Evolutionary conservation across 2,329 filamentous ascomycete genomes (phyloP).

Genomic region (Colletotrichum magnum): DNA sequence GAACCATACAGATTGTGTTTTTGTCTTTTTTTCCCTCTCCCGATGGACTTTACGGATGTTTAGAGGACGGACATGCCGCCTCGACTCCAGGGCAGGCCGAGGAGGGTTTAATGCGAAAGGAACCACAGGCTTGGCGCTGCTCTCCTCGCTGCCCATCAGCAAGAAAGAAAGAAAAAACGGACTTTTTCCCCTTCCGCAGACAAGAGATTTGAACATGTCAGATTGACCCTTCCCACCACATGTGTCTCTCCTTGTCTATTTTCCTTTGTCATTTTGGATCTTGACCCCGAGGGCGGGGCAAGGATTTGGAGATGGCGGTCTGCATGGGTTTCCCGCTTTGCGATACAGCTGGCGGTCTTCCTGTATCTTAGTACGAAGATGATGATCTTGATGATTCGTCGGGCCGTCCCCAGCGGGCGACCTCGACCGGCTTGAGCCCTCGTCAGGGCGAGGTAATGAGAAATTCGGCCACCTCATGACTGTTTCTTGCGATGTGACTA

Average conservation of each 20-base stretch:
- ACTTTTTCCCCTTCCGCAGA: slow-evolving; percentile 12
- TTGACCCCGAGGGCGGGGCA: slow-evolving; percentile 16
- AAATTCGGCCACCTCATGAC: slow-evolving; percentile 54
- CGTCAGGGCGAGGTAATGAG: slow-evolving; percentile 54
- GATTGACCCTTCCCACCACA: slow-evolving; percentile 48
- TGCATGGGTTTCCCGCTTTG: slow-evolving; percentile 43
- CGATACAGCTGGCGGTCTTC: slow-evolving; percentile 40
- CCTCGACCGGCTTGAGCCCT: slow-evolving; percentile 48
- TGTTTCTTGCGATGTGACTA: slow-evolving; percentile 2
- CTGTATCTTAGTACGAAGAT: slow-evolving; percentile 31
- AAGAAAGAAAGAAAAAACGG: slow-evolving; percentile 25
- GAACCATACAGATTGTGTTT: slow-evolving; percentile 37
- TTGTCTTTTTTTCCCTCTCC: slow-evolving; percentile 21
- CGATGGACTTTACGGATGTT: slow-evolving; percentile 30
- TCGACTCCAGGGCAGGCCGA: slow-evolving; percentile 40
- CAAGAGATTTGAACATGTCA: slow-evolving; percentile 27
- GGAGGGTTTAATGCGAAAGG: slow-evolving; percentile 19
- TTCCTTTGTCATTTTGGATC: slow-evolving; percentile 34
- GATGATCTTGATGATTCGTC: slow-evolving; percentile 43
- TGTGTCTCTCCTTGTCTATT: slow-evolving; percentile 36
- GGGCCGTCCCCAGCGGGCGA: slow-evolving; percentile 46
- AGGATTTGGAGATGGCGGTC: slow-evolving; percentile 25
- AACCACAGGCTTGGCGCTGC: slow-evolving; percentile 21
- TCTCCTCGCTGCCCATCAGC: slow-evolving; percentile 14
- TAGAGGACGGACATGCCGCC: slow-evolving; percentile 33